These are phyloP conservation scores for Decorospora gaudefroyi DNA, from an alignment of 2,329 filamentous ascomycete genomes.

Conservation along the genomic window DNA sequence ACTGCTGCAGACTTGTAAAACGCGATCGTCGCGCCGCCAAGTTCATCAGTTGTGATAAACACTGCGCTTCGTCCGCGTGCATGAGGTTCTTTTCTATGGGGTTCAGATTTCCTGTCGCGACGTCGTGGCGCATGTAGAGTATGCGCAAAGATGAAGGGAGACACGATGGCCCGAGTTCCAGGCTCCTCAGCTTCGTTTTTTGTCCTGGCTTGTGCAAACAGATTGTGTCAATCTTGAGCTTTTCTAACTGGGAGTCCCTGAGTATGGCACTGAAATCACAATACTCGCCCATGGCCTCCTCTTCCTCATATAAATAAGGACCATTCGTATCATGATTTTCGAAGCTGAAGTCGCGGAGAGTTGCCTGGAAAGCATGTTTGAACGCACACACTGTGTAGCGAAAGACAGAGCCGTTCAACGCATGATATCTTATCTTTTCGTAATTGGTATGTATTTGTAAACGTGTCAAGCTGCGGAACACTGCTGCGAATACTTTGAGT, in stretches of 20 bases:
- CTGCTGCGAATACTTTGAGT: constrained; percentile 3
- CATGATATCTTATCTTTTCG: background rate
- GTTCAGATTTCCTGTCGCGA: constrained; percentile 5
- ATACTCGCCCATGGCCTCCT: background rate
- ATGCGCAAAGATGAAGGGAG: constrained; percentile 12
- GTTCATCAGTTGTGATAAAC: constrained; percentile 12
- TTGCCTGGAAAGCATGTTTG: constrained; percentile 10
- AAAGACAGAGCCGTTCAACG: constrained; percentile 5
- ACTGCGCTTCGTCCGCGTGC: constrained; percentile 17
- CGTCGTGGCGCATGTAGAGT: constrained; percentile 14
- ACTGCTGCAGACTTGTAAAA: constrained; percentile 8
- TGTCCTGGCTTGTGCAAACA: constrained; percentile 10
- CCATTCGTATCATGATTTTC: constrained; percentile 1
- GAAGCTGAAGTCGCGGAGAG: constrained; percentile 11
- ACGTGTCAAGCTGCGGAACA: constrained; percentile 4
- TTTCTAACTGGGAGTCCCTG: constrained; percentile 9
- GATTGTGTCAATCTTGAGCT: constrained; percentile 13
- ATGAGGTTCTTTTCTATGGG: constrained; percentile 10
- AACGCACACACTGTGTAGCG: constrained; percentile 12
- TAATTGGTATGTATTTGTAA: constrained; percentile 5
- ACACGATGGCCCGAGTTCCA: constrained; percentile 8
- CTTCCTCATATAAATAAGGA: background rate
- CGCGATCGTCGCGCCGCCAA: constrained; percentile 5
- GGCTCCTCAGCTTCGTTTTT: constrained; percentile 6
- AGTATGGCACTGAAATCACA: constrained; percentile 8